Conservation (phyloP, 768 basidiomycete species). For the Lyophyllum semitale region DNA sequence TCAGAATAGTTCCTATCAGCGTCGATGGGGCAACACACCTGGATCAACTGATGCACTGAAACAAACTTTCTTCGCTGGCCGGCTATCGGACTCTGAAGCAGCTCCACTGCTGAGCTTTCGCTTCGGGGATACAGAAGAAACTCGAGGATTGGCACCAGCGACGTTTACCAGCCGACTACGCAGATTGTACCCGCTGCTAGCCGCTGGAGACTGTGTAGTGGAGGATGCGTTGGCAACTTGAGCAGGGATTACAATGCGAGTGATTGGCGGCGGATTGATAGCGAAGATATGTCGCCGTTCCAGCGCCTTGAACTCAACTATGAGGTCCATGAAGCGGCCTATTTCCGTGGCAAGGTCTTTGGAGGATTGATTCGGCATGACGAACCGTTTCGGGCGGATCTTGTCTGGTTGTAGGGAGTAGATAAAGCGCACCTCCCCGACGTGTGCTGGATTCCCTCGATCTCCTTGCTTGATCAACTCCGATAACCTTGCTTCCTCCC, state of each 20-base stretch:
- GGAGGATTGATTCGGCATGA: slow-evolving; percentile 20
- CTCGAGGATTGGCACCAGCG: background rate
- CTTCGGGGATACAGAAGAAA: background rate
- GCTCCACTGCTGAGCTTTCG: background rate
- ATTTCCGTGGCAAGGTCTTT: slow-evolving; percentile 15
- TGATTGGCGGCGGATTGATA: background rate
- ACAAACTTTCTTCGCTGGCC: background rate
- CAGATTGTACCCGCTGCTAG: background rate
- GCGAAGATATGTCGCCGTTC: background rate
- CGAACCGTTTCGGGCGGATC: slow-evolving; percentile 12
- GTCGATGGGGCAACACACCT: background rate
- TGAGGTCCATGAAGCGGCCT: slow-evolving; percentile 10
- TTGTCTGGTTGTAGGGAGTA: background rate
- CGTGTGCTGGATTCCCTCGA: background rate
- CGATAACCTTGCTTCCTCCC: background rate
- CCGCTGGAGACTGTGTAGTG: background rate
- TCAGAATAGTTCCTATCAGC: background rate
- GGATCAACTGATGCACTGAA: background rate
- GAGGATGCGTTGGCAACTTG: background rate
- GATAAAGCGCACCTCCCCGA: background rate
- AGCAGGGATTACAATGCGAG: background rate
- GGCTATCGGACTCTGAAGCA: background rate
- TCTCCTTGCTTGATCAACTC: slow-evolving; percentile 15
- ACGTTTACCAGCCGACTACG: background rate
- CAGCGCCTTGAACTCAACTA: slow-evolving; percentile 2